Evolutionary conservation across 257 asterid species (phyloP).

Genomic region (Solanum lignicaule): DNA sequence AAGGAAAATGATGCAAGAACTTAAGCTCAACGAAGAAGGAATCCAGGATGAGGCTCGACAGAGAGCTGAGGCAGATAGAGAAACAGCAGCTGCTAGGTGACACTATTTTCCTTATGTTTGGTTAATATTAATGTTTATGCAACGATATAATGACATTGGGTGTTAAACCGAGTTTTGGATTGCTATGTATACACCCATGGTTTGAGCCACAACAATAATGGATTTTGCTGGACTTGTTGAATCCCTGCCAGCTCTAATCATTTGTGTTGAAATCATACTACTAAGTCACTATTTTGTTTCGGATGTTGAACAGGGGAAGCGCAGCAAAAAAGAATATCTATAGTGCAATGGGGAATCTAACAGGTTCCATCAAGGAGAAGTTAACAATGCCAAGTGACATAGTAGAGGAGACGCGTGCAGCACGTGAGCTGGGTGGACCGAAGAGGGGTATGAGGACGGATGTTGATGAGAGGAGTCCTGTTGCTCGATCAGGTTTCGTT

Average conservation of each 20-base stretch:
- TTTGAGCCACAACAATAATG: background rate
- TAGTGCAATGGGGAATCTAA: constrained; percentile 4
- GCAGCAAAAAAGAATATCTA: constrained; percentile 15
- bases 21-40: constrained; percentile 9
- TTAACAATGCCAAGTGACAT: constrained; percentile 11
- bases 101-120: background rate
- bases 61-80: constrained; percentile 17
- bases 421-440: constrained; percentile 7
- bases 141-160: background rate
- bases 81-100: constrained; percentile 17
- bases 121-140: background rate
- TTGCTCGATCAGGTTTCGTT: background rate
- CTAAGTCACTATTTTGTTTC: background rate
- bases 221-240: background rate
- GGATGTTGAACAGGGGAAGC: background rate
- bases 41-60: constrained; percentile 11
- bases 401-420: constrained; percentile 1
- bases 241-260: background rate
- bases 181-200: background rate
- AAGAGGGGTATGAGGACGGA: constrained; percentile 1
- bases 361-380: constrained; percentile 12
- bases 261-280: background rate
- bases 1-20: background rate
- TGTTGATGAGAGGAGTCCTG: background rate
- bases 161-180: background rate